A percentile compares a stretch with the other conserved stretches of the same genome.
phyloP scores from a whole-genome alignment of 1,284 basidiomycete genomes.

The Sanguinoderma infundibulare region DNA sequence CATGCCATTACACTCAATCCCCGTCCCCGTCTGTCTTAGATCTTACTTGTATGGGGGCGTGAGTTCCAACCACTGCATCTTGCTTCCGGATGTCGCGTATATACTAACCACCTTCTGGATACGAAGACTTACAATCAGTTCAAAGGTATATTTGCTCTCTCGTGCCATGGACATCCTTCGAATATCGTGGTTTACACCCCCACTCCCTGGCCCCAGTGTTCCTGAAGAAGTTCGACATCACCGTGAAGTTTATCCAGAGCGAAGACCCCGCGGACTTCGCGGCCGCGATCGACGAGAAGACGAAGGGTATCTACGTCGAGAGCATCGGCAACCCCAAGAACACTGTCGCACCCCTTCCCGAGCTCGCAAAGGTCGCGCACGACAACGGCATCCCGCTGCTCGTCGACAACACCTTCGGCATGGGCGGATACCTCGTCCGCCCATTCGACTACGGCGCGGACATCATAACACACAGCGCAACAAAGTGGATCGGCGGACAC shows the following conservation, averaged over 20 bases:
- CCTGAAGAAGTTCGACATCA: conserved; percentile 79
- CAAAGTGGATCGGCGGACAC: conserved; percentile 92
- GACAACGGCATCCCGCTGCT: conserved; percentile 77
- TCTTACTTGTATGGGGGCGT: conserved; percentile 74
- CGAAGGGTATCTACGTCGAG: conserved; percentile 83
- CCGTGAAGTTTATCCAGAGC: conserved; percentile 76
- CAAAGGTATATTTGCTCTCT: conserved; percentile 69
- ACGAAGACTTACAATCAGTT: conserved; percentile 85
- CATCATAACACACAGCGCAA: conserved; percentile 86
- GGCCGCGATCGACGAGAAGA: conserved; percentile 77
- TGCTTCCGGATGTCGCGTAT: not conserved
- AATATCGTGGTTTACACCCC: not conserved
- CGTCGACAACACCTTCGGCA: conserved; percentile 92
- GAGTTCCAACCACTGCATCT: conserved; percentile 23
- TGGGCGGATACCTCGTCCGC: conserved; percentile 76
- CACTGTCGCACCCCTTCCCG: conserved; percentile 73
- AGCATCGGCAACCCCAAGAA: conserved; percentile 89
- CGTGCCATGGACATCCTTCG: not conserved
- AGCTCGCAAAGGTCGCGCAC: conserved; percentile 80
- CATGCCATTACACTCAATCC: not conserved
- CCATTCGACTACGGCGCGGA: conserved; percentile 83
- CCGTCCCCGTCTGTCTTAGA: conserved; percentile 31
- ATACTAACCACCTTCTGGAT: not conserved
- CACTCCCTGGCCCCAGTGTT: conserved; percentile 54
- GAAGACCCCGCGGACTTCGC: conserved; percentile 68